Conservation (phyloP, 129 eudicot genomes). For the Flaveria bidentis region DNA sequence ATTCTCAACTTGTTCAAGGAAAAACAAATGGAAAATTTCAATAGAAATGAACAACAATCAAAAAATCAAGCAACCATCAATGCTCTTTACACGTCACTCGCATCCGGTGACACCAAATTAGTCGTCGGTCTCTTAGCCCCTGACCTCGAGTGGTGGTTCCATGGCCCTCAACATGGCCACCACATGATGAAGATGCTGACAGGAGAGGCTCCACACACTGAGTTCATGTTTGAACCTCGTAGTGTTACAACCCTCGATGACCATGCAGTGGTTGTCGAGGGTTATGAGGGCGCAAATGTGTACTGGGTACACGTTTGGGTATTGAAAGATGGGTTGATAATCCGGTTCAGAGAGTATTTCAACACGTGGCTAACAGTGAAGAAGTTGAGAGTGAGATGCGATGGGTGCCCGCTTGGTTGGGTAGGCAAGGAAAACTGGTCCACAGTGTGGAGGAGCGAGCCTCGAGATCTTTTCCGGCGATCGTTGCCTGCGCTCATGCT, state of each 20-base stretch:
- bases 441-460: constrained; percentile 77
- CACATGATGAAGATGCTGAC: constrained; percentile 90
- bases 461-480: constrained; percentile 57
- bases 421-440: constrained; percentile 30
- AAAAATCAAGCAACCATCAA: constrained; percentile 52
- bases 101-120: constrained; percentile 43
- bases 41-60: constrained; percentile 23
- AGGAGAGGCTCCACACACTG: constrained; percentile 49
- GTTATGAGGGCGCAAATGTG: constrained; percentile 81
- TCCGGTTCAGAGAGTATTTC: constrained; percentile 75
- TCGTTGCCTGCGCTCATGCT: constrained; percentile 79
- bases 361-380: constrained; percentile 82
- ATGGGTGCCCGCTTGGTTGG: constrained; percentile 25
- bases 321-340: constrained; percentile 62
- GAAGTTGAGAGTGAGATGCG: constrained; percentile 45
- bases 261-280: constrained; percentile 50
- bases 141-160: constrained; percentile 87
- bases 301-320: constrained; percentile 97
- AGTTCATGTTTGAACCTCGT: constrained; percentile 66
- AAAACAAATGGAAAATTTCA: constrained; percentile 24
- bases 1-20: constrained; percentile 14
- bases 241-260: constrained; percentile 56
- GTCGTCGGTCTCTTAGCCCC: constrained; percentile 43
- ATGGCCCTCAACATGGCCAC: constrained; percentile 81
- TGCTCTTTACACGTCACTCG: constrained; percentile 60